Base-by-base conservation (phyloP, 805 yeast species). In the Saccharomycopsis oosterbeekiorum region DNA sequence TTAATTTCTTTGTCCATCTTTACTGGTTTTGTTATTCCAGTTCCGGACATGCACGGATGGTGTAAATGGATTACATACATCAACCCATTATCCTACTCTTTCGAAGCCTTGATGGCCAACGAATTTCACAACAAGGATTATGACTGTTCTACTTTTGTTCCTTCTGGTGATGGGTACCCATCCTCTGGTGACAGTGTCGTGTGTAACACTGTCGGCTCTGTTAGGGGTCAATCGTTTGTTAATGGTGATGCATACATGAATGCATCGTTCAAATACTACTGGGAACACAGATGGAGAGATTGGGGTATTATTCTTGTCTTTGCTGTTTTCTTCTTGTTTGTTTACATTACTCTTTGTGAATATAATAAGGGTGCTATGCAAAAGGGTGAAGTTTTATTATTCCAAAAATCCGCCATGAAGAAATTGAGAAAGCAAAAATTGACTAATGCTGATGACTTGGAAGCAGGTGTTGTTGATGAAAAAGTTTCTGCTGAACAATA, bases 221-320 rank as follows among this genome's bases (percentile, higher is more conserved):
- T 69, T 3, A 75, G 84, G 0, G 91, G 92, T 59, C 65, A 69
- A 21, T 65, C 67, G 19, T 65, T 65, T 58, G 86, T 86, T 43
- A 68, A 67, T 56, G 93, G 93, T 67, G 76, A 78, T 57, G 74
- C 65, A 14, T 86, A 79, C 68, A 63, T 85, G 62, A 69, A 54
- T 70, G 72, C 59, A 55, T n/a, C n/a, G n/a, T n/a, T n/a, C n/a
- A n/a, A n/a, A n/a, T n/a, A n/a, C n/a, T n/a, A n/a, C n/a, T n/a
- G n/a, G n/a, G n/a, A 70, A 8, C 84, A 84, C 70, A 74, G 77
- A 68, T 85, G 89, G 89, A 78, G 88, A 73, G 80, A 84, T 66
- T 77, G 75, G 63, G 89, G 92, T 70, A 85, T 88, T 65, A 71
- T 75, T 29, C 57, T 83, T 61, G 85, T 76, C 2, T 85, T 78